Evolutionary conservation across 2,329 filamentous ascomycete species (phyloP).

Genomic region (Ascochyta clinopodiicola): DNA sequence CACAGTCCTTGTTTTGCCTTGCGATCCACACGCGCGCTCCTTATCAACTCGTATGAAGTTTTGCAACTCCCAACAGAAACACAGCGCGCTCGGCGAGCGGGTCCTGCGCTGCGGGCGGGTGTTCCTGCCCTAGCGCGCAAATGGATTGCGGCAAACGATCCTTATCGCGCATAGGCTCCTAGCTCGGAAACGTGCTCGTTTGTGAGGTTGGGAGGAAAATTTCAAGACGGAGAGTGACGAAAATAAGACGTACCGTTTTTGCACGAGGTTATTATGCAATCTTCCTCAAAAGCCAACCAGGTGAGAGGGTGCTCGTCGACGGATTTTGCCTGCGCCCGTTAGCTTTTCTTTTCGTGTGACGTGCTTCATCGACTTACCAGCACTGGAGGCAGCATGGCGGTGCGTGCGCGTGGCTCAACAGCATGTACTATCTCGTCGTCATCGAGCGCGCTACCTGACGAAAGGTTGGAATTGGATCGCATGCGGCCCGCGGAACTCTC

Average conservation of each 20-base stretch:
- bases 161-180: constrained; percentile 9
- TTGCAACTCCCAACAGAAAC: constrained; percentile 19
- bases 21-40: constrained; percentile 23
- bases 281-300: constrained; percentile 93
- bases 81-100: constrained; percentile 15
- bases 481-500: constrained; percentile 68
- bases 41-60: constrained; percentile 17
- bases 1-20: constrained; percentile 21
- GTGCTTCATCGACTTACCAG: constrained; percentile 64
- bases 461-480: constrained; percentile 74
- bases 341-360: constrained; percentile 3
- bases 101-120: constrained; percentile 16
- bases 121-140: constrained; percentile 17
- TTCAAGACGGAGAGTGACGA: constrained; percentile 8
- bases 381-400: constrained; percentile 87
- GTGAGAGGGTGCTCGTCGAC: constrained; percentile 86
- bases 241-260: constrained; percentile 73
- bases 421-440: constrained; percentile 74
- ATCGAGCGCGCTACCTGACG: constrained; percentile 60
- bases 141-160: constrained; percentile 7
- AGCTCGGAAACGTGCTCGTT: constrained; percentile 8
- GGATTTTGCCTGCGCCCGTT: constrained; percentile 69
- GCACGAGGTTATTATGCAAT: constrained; percentile 91
- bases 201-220: constrained; percentile 12
- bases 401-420: constrained; percentile 83